phyloP scores from a whole-genome alignment of 2,329 filamentous ascomycete species.

The Cyphellophora attinorum region DNA sequence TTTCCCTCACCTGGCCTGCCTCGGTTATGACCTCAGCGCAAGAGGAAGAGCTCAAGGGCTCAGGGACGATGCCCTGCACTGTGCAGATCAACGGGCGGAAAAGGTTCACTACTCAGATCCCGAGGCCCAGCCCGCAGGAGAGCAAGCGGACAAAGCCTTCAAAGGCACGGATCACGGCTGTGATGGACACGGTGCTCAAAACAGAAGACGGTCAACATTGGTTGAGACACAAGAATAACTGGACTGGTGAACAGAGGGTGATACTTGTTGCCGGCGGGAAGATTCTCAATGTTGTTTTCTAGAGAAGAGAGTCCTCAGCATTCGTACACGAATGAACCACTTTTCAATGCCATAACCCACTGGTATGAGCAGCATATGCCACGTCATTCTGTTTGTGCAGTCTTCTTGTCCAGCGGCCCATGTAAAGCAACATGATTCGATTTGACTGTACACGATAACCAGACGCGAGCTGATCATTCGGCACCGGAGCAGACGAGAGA shows the following conservation, averaged over 20 bases:
- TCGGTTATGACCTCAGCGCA: slow-evolving; percentile 27
- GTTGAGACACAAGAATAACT: slow-evolving; percentile 41
- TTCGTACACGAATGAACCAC: too few relatives aligned
- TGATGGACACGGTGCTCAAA: slow-evolving; percentile 51
- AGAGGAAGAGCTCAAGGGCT: slow-evolving; percentile 38
- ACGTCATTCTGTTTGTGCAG: too few relatives aligned
- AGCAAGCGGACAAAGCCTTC: slow-evolving; percentile 25
- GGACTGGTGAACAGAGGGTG: slow-evolving; percentile 49
- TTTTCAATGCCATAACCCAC: too few relatives aligned
- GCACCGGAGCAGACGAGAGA: too few relatives aligned
- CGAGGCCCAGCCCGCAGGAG: slow-evolving; percentile 28
- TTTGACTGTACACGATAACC: too few relatives aligned
- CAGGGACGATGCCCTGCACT: slow-evolving; percentile 46
- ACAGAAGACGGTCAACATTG: slow-evolving; percentile 52
- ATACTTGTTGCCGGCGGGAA: slow-evolving; percentile 59
- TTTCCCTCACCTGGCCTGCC: slow-evolving; percentile 48
- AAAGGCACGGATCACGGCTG: slow-evolving; percentile 43
- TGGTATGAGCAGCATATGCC: too few relatives aligned
- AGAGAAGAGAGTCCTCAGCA: too few relatives aligned
- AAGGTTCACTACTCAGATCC: slow-evolving; percentile 57
- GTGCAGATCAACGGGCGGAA: slow-evolving; percentile 76
- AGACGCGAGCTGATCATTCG: too few relatives aligned
- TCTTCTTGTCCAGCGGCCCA: too few relatives aligned
- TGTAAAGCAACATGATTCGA: too few relatives aligned
- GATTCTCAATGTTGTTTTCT: slow-evolving; percentile 64